Evolutionary conservation across 2,329 filamentous ascomycete species (phyloP).

Genomic region (Emmonsia crescens): DNA sequence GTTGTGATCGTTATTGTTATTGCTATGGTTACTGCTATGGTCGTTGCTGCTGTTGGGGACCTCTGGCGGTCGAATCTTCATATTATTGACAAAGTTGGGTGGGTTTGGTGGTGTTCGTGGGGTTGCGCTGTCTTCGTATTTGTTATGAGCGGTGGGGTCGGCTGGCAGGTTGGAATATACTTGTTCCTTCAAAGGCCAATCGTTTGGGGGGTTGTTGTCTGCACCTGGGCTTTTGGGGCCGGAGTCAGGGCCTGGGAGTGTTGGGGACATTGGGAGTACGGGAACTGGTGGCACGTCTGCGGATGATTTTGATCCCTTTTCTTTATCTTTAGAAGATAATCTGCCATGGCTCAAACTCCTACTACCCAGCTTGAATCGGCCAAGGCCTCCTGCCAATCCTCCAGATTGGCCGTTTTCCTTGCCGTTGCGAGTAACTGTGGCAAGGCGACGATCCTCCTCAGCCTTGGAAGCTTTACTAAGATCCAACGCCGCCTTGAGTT

Average conservation of each 20-base stretch:
- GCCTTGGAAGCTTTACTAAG: constrained; percentile 54
- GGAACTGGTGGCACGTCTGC: constrained; percentile 8
- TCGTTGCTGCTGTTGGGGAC: background rate
- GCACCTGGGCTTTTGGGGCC: background rate
- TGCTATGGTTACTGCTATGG: background rate
- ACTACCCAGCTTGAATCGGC: constrained; percentile 58
- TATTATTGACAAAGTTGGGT: background rate
- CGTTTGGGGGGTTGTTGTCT: background rate
- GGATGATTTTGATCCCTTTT: constrained; percentile 18
- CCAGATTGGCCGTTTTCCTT: constrained; percentile 35
- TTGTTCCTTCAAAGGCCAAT: background rate
- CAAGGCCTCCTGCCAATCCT: constrained; percentile 40
- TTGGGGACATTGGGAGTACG: background rate
- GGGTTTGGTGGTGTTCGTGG: background rate
- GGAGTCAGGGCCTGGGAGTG: background rate
- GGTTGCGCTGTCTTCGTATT: background rate
- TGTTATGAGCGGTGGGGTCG: background rate
- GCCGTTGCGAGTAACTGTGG: constrained; percentile 20
- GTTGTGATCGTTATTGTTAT: background rate
- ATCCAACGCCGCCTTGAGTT: constrained; percentile 53
- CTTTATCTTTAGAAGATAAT: constrained; percentile 37
- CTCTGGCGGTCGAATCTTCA: background rate
- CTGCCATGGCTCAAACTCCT: constrained; percentile 65
- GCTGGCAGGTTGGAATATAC: background rate
- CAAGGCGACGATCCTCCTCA: constrained; percentile 38